Evolutionary conservation across 495 filamentous ascomycete species (phyloP).

Genomic region (Neurospora terricola): DNA sequence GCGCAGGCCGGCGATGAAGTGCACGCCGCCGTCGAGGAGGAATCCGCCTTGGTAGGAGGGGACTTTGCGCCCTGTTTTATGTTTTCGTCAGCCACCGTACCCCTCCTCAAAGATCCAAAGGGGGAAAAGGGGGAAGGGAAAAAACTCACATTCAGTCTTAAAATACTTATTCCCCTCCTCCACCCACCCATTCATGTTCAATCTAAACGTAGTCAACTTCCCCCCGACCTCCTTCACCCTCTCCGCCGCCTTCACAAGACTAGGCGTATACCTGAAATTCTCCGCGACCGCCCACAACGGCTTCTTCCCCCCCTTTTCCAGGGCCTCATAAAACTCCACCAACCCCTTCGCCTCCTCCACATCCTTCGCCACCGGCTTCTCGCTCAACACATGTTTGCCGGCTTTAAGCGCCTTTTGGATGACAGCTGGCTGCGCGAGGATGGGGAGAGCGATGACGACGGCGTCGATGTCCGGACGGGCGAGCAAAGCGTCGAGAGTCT

Average conservation of each 20-base stretch:
- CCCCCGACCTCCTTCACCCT: conserved; percentile 55
- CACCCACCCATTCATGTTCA: conserved; percentile 45
- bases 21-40: conserved; percentile 65
- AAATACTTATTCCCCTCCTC: conserved; percentile 34
- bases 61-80: conserved; percentile 49
- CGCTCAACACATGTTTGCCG: conserved; percentile 69
- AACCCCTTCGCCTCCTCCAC: conserved; percentile 48
- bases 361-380: conserved; percentile 71
- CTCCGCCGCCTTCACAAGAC: conserved; percentile 43
- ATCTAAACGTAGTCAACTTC: conserved; percentile 52
- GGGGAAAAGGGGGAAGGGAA: neutral
- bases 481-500: conserved; percentile 50
- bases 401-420: conserved; percentile 50
- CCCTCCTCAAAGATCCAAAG: neutral
- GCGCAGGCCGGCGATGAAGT: conserved; percentile 56
- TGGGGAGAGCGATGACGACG: conserved; percentile 61
- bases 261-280: conserved; percentile 59
- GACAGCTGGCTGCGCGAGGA: conserved; percentile 45
- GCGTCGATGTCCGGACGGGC: conserved; percentile 53
- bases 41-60: conserved; percentile 72
- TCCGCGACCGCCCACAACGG: conserved; percentile 63
- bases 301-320: conserved; percentile 16
- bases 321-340: conserved; percentile 47
- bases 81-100: neutral
- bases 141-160: conserved; percentile 47